Conservation (phyloP, 345 rosid genomes). For the Schrenkiella parvula region DNA sequence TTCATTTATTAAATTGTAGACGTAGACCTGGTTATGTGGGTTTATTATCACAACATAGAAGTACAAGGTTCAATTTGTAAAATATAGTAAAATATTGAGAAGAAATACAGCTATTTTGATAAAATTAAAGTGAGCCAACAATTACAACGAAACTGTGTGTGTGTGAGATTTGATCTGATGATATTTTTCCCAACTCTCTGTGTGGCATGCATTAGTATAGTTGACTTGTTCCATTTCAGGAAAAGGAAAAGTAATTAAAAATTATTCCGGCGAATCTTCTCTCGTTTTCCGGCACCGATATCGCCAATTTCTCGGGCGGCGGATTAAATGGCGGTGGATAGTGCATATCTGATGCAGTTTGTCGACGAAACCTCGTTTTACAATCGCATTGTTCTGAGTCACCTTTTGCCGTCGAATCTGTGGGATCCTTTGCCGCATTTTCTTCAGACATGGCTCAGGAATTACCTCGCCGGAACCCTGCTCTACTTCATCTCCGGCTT, state of each 20-base stretch:
- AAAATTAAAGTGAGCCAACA: background rate
- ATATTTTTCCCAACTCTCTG: background rate
- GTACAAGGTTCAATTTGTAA: background rate
- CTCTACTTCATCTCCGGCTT: conserved; percentile 75
- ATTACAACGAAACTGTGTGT: background rate
- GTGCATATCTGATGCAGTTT: conserved; percentile 42
- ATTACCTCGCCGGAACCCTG: conserved; percentile 67
- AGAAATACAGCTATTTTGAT: background rate
- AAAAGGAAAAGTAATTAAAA: background rate
- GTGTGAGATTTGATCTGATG: background rate
- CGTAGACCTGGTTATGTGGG: background rate
- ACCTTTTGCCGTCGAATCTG: conserved; percentile 48
- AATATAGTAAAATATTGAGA: background rate
- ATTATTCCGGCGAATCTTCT: background rate
- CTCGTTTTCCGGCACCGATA: conserved; percentile 9
- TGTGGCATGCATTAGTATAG: background rate
- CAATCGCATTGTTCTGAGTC: conserved; percentile 64
- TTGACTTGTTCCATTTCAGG: conserved; percentile 21
- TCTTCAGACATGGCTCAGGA: conserved; percentile 87
- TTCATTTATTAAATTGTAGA: background rate
- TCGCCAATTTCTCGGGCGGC: conserved; percentile 5
- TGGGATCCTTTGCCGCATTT: conserved; percentile 70
- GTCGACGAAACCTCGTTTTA: conserved; percentile 53
- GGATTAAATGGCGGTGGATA: conserved; percentile 17
- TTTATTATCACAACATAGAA: background rate